phyloP scores from a whole-genome alignment of 2,329 filamentous ascomycete species.

The Paecilomyces niveus region DNA sequence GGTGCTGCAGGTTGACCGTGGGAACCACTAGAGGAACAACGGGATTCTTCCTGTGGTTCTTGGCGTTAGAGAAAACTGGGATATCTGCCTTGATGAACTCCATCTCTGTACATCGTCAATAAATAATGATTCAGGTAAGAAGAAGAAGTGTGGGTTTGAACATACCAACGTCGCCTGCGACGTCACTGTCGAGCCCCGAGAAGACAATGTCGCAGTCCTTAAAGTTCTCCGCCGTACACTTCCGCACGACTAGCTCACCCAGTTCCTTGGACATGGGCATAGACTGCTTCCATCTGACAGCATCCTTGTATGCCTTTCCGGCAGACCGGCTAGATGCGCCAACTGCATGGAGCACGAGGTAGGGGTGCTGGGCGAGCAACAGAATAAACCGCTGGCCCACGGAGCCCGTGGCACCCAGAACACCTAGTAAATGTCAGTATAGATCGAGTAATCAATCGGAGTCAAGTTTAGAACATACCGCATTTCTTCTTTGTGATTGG shows the following conservation, averaged over 20 bases:
- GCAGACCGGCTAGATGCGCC: slow-evolving; percentile 84
- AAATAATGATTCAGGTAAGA: not conserved
- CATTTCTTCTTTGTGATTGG: slow-evolving; percentile 33
- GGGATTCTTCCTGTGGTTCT: slow-evolving; percentile 89
- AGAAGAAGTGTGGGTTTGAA: not conserved
- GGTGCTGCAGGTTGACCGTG: slow-evolving; percentile 83
- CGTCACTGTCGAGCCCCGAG: slow-evolving; percentile 83
- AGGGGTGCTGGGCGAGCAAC: slow-evolving; percentile 78
- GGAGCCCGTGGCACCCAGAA: slow-evolving; percentile 86
- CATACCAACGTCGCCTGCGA: slow-evolving; percentile 84
- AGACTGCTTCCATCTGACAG: slow-evolving; percentile 90
- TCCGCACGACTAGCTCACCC: slow-evolving; percentile 74
- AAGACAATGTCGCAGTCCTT: slow-evolving; percentile 88
- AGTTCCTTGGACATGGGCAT: slow-evolving; percentile 69
- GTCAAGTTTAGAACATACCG: slow-evolving; percentile 19
- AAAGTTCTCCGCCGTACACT: slow-evolving; percentile 77
- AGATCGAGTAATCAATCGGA: not conserved
- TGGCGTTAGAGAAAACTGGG: slow-evolving; percentile 93
- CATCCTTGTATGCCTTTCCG: slow-evolving; percentile 91
- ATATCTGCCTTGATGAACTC: slow-evolving; percentile 84
- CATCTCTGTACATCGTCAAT: slow-evolving; percentile 55
- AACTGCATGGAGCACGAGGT: slow-evolving; percentile 78
- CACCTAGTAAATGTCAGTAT: slow-evolving; percentile 42
- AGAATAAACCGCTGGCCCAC: slow-evolving; percentile 95
- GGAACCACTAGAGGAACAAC: slow-evolving; percentile 90